Evolutionary conservation across 2,329 filamentous ascomycete genomes (phyloP).

Genomic region (Tolypocladium amazonense): DNA sequence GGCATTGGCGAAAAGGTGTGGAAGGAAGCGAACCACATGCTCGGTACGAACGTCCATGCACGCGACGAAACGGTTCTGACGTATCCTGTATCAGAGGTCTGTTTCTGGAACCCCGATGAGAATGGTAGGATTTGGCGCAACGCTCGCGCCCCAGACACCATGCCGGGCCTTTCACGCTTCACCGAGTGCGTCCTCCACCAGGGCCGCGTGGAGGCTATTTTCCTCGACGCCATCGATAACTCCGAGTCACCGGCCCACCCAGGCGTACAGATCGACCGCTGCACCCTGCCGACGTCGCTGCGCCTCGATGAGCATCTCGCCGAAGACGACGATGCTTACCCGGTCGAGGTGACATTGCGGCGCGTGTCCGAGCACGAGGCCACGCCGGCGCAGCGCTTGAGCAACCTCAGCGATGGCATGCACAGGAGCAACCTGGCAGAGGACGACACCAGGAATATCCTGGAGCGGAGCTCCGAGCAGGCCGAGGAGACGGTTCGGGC

Average conservation of each 20-base stretch:
- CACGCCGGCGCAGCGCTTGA: slow-evolving; percentile 28
- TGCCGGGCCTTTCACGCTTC: slow-evolving; percentile 49
- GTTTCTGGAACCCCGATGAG: slow-evolving; percentile 49
- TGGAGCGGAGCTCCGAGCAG: slow-evolving; percentile 14
- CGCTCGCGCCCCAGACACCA: slow-evolving; percentile 52
- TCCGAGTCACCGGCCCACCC: slow-evolving; percentile 27
- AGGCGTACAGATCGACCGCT: slow-evolving; percentile 44
- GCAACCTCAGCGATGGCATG: slow-evolving; percentile 35
- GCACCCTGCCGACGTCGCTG: slow-evolving; percentile 45
- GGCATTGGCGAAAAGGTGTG: slow-evolving; percentile 53
- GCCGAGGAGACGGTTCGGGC: slow-evolving; percentile 20
- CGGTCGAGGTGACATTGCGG: slow-evolving; percentile 47
- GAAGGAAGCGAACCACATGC: slow-evolving; percentile 58
- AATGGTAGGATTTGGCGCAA: slow-evolving; percentile 45
- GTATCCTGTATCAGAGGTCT: background rate
- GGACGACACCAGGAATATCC: slow-evolving; percentile 45
- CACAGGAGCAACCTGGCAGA: slow-evolving; percentile 48
- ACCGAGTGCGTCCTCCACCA: slow-evolving; percentile 60
- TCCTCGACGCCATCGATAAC: slow-evolving; percentile 49
- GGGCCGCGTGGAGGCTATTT: slow-evolving; percentile 58
- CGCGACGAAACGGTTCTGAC: background rate
- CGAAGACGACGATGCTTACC: slow-evolving; percentile 42
- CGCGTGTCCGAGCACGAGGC: slow-evolving; percentile 48
- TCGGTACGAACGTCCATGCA: slow-evolving; percentile 32
- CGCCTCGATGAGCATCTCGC: slow-evolving; percentile 39